Evolutionary conservation across 2,329 filamentous ascomycete genomes (phyloP).

Genomic region (Fusarium azukiicola): DNA sequence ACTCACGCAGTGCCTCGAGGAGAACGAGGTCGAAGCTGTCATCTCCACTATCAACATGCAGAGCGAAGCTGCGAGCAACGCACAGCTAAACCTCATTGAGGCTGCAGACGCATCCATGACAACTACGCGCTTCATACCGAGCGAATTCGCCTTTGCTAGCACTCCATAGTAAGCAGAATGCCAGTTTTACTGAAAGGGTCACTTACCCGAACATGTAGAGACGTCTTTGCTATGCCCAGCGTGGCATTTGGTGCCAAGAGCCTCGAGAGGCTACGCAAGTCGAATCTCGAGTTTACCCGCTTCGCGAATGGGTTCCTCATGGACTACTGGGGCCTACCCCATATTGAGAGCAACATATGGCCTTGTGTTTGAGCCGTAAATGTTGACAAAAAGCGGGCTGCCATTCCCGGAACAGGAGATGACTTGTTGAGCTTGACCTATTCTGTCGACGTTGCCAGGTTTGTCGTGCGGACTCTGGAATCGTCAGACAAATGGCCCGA

Average conservation of each 20-base stretch:
- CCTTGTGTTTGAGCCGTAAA: background rate
- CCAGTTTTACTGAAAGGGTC: no score
- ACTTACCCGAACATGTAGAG: background rate
- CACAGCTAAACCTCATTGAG: background rate
- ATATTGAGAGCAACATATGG: background rate
- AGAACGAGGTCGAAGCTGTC: background rate
- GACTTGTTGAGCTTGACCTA: background rate
- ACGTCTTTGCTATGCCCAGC: background rate
- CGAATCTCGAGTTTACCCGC: background rate
- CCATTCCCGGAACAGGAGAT: background rate
- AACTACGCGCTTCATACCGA: background rate
- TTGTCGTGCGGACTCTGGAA: background rate
- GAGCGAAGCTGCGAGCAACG: background rate
- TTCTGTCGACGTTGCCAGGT: background rate
- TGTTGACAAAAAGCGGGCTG: background rate
- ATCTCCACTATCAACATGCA: background rate
- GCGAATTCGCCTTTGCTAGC: background rate
- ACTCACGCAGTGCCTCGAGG: background rate
- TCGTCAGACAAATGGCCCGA: background rate
- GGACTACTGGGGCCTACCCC: background rate
- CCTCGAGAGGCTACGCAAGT: background rate
- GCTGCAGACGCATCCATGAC: background rate
- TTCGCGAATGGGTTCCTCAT: constrained; percentile 3
- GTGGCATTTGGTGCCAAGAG: background rate
- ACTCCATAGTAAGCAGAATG: background rate